Base-by-base conservation (phyloP, 257 asterid species). In the Eustoma russellianum region DNA sequence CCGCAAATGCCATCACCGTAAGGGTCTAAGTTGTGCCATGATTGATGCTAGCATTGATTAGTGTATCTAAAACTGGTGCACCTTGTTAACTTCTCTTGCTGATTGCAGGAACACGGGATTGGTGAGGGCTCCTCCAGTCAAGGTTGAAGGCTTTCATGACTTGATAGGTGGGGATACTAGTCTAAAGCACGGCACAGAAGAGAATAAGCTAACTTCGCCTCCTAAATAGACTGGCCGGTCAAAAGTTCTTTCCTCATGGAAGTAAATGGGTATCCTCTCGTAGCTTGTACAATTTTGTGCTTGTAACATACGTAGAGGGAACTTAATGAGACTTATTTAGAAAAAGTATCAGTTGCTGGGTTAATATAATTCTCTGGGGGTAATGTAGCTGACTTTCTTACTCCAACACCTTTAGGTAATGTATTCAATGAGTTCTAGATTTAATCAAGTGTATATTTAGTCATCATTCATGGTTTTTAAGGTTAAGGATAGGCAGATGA, bases 131-230 rank as follows among this genome's bases (percentile, higher is more conserved):
- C 98, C 83, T 47, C 98, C 98, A 1, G 95, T 92, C 30, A 92
- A 91, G 76, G 97, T 92, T 50, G 97, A 88, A 85, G 98, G 97
- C 17, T 92, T 92, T 66, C 98, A 88, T 70, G 98, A 92, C 75
- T 71, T 92, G 67, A 84, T 88, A 97, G 95, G 94, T 52, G 95
- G 94, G 55, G 95, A 83, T 74, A 66, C 97, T 30, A 57, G 93
- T 35, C 41, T 72, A 71, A 91, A 87, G 82, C 94, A 85, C 53
- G 90, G 81, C 52, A 68, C 79, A 0, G 95, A 88, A 51, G 99
- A 92, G 70, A 82, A 72, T 73, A 87, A 92, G 79, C 79, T 85
- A n/a, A 73, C 76, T 47, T 85, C 94, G 56, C 94, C 88, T 13
- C 75, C 72, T 52, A 80, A 82, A 49, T 82, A 82, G 72, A 17